phyloP scores from a whole-genome alignment of 169 alveolate genomes.

The Plasmodium coatneyi region DNA sequence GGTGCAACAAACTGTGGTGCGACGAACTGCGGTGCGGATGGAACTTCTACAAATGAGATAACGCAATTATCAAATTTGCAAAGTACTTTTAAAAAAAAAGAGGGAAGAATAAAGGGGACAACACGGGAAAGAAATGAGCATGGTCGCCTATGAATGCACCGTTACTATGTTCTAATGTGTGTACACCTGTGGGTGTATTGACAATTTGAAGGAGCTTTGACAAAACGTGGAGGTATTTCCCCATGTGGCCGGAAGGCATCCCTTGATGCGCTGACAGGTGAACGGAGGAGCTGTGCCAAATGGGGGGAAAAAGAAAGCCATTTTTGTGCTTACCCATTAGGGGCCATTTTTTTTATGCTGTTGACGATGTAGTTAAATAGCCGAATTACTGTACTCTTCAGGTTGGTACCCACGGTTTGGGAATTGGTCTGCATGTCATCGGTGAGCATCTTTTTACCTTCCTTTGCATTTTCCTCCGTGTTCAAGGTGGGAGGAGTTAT shows the following conservation, averaged over 20 bases:
- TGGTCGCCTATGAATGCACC: not conserved
- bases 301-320: not conserved
- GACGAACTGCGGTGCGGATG: not conserved
- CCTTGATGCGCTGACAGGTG: not conserved
- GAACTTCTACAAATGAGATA: not conserved
- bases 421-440: not conserved
- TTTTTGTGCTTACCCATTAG: not conserved
- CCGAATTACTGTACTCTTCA: conserved; percentile 38
- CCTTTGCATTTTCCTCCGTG: conserved; percentile 8
- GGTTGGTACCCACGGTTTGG: not conserved
- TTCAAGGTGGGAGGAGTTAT: not conserved
- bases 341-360: not conserved
- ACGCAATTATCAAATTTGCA: not conserved
- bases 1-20: not conserved
- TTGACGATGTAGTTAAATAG: conserved; percentile 56
- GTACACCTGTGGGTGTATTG: not conserved
- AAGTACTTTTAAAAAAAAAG: not conserved
- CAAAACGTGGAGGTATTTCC: not conserved
- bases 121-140: not conserved
- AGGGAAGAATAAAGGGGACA: not conserved
- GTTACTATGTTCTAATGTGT: not conserved
- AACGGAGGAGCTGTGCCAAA: not conserved
- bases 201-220: not conserved
- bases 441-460: not conserved
- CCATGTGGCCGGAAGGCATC: not conserved